Conservation (phyloP, 2,329 filamentous ascomycete genomes). For the Lachnellula cervina region DNA sequence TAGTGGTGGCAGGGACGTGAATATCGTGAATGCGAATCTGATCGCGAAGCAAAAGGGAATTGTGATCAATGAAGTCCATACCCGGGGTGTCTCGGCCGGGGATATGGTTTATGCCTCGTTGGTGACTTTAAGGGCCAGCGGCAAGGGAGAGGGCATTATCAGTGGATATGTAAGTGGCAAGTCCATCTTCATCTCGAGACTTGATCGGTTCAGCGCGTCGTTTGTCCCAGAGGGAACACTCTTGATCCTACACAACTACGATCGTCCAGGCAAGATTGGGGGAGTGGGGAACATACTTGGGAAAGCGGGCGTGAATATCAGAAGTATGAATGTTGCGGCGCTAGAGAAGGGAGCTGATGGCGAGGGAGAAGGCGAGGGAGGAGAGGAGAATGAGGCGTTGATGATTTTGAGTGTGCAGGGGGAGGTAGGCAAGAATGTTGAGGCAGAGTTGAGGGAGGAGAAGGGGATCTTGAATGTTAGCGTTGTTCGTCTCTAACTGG, state of each 20-base stretch:
- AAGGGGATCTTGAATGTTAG: slow-evolving; percentile 54
- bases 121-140: slow-evolving; percentile 54
- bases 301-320: slow-evolving; percentile 68
- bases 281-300: slow-evolving; percentile 69
- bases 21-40: slow-evolving; percentile 76
- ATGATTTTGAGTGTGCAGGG: slow-evolving; percentile 77
- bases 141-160: slow-evolving; percentile 43
- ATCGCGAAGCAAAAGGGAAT: slow-evolving; percentile 75
- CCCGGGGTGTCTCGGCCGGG: slow-evolving; percentile 55
- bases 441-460: slow-evolving; percentile 43
- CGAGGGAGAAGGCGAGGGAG: slow-evolving; percentile 29
- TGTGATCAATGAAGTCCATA: slow-evolving; percentile 68
- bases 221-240: slow-evolving; percentile 71
- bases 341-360: slow-evolving; percentile 31
- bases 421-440: slow-evolving; percentile 52
- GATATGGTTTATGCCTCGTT: slow-evolving; percentile 63
- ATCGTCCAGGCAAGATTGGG: slow-evolving; percentile 77
- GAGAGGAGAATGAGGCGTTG: slow-evolving; percentile 58
- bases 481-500: slow-evolving; percentile 37
- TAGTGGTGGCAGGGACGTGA: slow-evolving; percentile 62
- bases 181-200: slow-evolving; percentile 62
- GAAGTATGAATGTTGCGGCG: slow-evolving; percentile 69
- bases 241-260: slow-evolving; percentile 76
- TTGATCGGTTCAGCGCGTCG: slow-evolving; percentile 68
- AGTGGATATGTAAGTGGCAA: slow-evolving; percentile 64